Evolutionary conservation across 73 alveolate species (phyloP), one percentile per base, ranked within the genome.

Genomic region (Tetrahymena malaccensis): DNA sequence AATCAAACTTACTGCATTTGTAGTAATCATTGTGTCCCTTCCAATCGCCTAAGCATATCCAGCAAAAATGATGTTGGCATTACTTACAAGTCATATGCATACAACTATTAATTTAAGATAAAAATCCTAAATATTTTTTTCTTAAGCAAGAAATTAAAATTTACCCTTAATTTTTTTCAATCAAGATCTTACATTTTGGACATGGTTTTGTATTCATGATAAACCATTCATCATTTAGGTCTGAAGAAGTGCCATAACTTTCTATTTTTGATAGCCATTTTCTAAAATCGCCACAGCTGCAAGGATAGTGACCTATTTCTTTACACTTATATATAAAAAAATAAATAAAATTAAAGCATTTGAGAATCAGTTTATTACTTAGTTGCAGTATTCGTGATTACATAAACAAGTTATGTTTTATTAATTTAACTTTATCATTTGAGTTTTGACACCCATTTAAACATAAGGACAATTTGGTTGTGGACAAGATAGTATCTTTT

Each of bases 1-100:
- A n/a, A 70, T 70, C 89, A 70, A 70, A 70, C 22, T 70, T 70
- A n/a, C 89, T 70, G 31, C 89, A 70, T 1, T 85, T 43, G 11
- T 85, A 40, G 9, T 85, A 85, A 38, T 85, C 70, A 40, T 43
- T 70, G n/a, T 93, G 85, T 34, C 84, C 95, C 22, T 93, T 93
- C 85, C 85, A 35, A 43, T 93, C 95, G 4, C 85, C 95, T 34
- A 93, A 34, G 37, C 95, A 93, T 35, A 93, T 55, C 95, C 95
- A 93, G 40, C 95, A 93, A 70, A 93, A 93, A 70, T 93, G 95
- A 22, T 93, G 95, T 8, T 70, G 43, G 25, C 95, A 93, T 35
- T 43, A 9, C 40, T 35, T 93, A 22, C 95, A 93, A 43, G 43
- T 43, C 95, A 93, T 93, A 31, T 93, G 95, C 93, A 43, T 93